phyloP scores from a whole-genome alignment of 257 asterid species.

The Jasminum sambac region DNA sequence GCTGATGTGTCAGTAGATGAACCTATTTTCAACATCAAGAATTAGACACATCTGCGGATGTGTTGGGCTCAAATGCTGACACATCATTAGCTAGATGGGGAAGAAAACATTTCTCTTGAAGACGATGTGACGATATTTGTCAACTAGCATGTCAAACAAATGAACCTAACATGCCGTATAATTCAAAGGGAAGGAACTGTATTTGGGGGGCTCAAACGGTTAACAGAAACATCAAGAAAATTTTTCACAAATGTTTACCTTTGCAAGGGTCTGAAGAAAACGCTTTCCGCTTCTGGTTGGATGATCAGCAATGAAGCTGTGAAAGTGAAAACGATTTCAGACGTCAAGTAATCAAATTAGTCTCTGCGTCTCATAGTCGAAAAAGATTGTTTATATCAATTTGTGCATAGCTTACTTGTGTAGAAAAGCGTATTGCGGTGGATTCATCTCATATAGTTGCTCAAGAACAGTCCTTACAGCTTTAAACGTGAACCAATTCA shows the following conservation, averaged over 20 bases:
- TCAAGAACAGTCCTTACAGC: conserved; percentile 70
- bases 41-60: too few species aligned
- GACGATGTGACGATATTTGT: neutral
- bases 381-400: neutral
- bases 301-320: conserved; percentile 60
- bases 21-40: too few species aligned
- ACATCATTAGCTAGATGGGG: too few species aligned
- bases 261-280: conserved; percentile 58
- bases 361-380: neutral
- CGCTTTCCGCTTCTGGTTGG: conserved; percentile 46
- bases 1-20: too few species aligned
- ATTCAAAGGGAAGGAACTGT: neutral
- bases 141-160: neutral
- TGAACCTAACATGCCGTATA: neutral
- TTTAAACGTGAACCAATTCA: conserved; percentile 55
- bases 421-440: conserved; percentile 62
- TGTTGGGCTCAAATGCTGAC: too few species aligned
- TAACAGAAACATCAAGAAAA: neutral
- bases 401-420: conserved; percentile 44
- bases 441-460: conserved; percentile 76
- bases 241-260: conserved; percentile 35
- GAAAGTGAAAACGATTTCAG: neutral
- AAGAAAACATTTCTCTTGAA: too few species aligned
- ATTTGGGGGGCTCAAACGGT: neutral
- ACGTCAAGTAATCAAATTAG: neutral